Conservation (phyloP, 306 rosid species). For the Mucuna pruriens region DNA sequence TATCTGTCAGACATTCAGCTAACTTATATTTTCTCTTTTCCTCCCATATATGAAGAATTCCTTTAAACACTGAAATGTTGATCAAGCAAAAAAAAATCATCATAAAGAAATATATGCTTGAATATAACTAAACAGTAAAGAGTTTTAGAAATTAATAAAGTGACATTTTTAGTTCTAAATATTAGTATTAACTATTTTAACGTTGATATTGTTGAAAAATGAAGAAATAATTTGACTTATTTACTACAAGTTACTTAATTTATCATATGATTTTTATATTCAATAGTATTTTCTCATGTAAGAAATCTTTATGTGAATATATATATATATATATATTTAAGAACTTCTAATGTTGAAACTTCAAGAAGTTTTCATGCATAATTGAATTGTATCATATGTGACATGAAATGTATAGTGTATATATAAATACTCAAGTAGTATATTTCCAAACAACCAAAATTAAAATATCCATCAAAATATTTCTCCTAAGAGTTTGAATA, state of each 20-base stretch:
- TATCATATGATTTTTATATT: neutral
- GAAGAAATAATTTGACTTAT: neutral
- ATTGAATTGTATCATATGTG: too few relatives aligned
- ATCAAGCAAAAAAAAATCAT: neutral
- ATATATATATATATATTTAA: too few relatives aligned
- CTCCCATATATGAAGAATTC: neutral
- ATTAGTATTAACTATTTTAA: neutral
- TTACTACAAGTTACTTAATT: neutral
- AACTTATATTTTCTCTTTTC: neutral
- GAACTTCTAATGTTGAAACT: neutral
- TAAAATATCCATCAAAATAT: neutral
- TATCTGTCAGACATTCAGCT: neutral
- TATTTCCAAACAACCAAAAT: too few relatives aligned
- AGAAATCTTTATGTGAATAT: neutral
- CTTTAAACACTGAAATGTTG: neutral
- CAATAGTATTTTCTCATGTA: too few relatives aligned
- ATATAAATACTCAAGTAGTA: neutral
- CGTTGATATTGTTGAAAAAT: neutral
- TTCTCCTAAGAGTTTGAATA: neutral
- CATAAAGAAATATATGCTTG: neutral
- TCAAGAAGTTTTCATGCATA: neutral
- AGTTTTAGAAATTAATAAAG: neutral
- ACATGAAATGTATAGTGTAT: neutral
- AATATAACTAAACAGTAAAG: neutral
- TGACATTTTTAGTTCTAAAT: neutral